These are phyloP conservation scores for Candida montana DNA, from an alignment of 805 yeast species.

Conservation along the genomic window DNA sequence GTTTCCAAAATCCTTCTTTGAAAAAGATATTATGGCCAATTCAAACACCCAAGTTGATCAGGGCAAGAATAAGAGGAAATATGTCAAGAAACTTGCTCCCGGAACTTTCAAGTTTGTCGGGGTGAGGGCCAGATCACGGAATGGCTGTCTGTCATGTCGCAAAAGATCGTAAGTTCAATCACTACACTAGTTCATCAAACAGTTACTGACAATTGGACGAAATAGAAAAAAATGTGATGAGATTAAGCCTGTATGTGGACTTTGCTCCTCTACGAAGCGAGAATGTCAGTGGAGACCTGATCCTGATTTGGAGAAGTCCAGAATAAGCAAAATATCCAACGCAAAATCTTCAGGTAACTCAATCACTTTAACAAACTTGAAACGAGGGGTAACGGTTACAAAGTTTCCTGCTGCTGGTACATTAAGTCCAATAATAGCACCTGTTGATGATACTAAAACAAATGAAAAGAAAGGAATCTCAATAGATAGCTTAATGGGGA, in stretches of 20 bases:
- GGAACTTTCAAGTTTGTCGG: conserved; percentile 5
- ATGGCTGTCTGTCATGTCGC: conserved; percentile 3
- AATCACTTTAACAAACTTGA: neutral
- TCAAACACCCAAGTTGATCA: neutral
- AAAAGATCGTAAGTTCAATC: conserved; percentile 4
- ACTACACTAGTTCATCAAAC: too few species aligned
- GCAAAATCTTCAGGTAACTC: too few species aligned
- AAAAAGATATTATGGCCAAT: neutral
- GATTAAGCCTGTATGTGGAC: conserved; percentile 2
- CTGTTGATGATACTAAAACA: neutral
- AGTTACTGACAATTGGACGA: too few species aligned
- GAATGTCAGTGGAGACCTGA: conserved; percentile 2
- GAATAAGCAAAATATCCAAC: too few species aligned
- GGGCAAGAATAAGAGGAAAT: neutral
- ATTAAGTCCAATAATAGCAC: conserved; percentile 1
- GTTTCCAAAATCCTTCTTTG: too few species aligned
- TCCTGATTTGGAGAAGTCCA: neutral
- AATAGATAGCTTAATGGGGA: conserved; percentile 2
- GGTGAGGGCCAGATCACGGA: conserved; percentile 5
- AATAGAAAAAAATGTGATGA: conserved; percentile 3
- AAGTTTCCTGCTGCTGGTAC: conserved; percentile 6
- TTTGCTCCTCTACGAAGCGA: neutral
- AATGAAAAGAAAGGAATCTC: neutral
- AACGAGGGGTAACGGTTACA: neutral
- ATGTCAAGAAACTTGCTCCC: conserved; percentile 2